Evolutionary conservation across 2,329 filamentous ascomycete species (phyloP).

Genomic region (Fusarium incarnatum): DNA sequence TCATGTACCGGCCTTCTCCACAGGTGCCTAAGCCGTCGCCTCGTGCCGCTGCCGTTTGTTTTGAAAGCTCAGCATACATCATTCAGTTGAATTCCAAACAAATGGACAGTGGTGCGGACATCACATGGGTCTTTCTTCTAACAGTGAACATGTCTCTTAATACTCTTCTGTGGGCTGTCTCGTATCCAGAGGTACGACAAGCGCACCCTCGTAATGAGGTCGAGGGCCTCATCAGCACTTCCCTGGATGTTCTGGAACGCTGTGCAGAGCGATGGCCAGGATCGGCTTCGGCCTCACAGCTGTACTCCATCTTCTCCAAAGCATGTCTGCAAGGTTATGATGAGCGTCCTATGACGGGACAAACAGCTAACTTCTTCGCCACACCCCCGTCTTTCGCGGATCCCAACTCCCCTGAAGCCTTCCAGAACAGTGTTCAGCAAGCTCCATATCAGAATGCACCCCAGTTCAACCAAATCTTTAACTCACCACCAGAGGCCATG

Average conservation of each 20-base stretch:
- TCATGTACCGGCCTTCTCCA: constrained; percentile 89
- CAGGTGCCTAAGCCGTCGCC: constrained; percentile 88
- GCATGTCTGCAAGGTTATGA: constrained; percentile 92
- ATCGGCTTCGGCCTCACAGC: constrained; percentile 82
- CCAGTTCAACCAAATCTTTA: constrained; percentile 69
- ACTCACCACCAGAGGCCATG: constrained; percentile 66
- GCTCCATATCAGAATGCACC: constrained; percentile 60
- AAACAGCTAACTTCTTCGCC: constrained; percentile 49
- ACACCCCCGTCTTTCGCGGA: constrained; percentile 51
- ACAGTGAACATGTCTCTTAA: constrained; percentile 93
- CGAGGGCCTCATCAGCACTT: constrained; percentile 77
- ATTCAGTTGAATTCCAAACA: constrained; percentile 85
- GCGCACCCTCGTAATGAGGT: constrained; percentile 80
- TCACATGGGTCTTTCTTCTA: constrained; percentile 94
- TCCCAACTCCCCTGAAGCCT: constrained; percentile 49
- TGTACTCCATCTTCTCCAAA: constrained; percentile 86
- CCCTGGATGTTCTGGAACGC: constrained; percentile 81
- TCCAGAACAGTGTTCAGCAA: constrained; percentile 50
- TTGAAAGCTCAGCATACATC: constrained; percentile 83
- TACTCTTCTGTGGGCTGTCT: constrained; percentile 90
- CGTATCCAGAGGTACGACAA: constrained; percentile 84
- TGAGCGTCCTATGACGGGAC: constrained; percentile 53
- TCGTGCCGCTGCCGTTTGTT: constrained; percentile 83
- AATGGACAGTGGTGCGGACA: constrained; percentile 79
- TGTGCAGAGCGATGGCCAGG: constrained; percentile 94